Conservation (phyloP, 805 yeast species). For the Saturnispora mendoncae region DNA sequence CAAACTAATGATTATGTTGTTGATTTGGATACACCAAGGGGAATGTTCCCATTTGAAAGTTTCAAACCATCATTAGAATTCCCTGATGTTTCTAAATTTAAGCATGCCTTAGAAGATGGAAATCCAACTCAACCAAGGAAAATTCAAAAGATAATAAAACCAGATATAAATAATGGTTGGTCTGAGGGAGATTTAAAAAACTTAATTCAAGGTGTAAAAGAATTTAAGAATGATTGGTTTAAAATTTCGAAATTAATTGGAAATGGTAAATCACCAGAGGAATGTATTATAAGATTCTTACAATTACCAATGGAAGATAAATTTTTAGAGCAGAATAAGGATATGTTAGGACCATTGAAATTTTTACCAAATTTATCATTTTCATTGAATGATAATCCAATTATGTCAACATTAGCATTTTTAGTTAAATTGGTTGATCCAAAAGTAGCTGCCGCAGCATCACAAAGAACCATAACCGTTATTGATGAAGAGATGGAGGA, state of each 20-base stretch:
- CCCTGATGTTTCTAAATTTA: conserved; percentile 27
- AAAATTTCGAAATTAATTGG: conserved; percentile 61
- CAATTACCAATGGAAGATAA: conserved; percentile 76
- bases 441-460: conserved; percentile 76
- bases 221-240: conserved; percentile 70
- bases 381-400: conserved; percentile 83
- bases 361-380: conserved; percentile 81
- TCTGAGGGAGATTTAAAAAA: conserved; percentile 49
- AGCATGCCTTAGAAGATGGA: conserved; percentile 12
- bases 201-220: conserved; percentile 54
- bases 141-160: conserved; percentile 22
- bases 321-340: conserved; percentile 40
- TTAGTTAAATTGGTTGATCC: conserved; percentile 80
- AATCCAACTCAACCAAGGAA: conserved; percentile 9
- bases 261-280: conserved; percentile 54
- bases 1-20: conserved; percentile 69
- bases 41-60: conserved; percentile 84
- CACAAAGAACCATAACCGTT: conserved; percentile 48
- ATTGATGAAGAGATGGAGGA: conserved; percentile 36
- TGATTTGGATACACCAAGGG: conserved; percentile 82
- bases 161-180: conserved; percentile 49
- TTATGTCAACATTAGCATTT: conserved; percentile 85
- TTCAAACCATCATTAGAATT: conserved; percentile 55
- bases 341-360: conserved; percentile 62
- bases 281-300: conserved; percentile 72